phyloP scores from a whole-genome alignment of 202 grass and related monocot genomes.

The Brachypodium distachyon region DNA sequence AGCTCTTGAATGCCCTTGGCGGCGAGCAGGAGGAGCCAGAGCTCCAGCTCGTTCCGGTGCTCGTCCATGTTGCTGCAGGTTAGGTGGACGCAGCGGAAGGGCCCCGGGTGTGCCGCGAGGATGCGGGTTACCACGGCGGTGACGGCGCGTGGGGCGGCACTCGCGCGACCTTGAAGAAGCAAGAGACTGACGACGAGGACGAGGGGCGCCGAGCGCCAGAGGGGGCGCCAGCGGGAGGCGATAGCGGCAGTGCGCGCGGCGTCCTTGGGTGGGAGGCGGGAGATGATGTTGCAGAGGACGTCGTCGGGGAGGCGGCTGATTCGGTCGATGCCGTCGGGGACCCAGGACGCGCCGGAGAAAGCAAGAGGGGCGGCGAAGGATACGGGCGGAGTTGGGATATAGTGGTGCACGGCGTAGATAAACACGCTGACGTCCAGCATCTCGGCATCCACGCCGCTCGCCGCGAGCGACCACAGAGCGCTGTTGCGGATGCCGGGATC shows the following conservation, averaged over 20 bases:
- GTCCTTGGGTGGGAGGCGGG: conserved; percentile 22
- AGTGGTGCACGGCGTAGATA: too few relatives aligned
- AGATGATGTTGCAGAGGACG: conserved; percentile 23
- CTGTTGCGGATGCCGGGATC: too few relatives aligned
- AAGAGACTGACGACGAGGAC: conserved; percentile 19
- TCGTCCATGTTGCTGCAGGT: neutral
- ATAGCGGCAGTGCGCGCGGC: conserved; percentile 5
- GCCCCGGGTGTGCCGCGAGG: conserved; percentile 15
- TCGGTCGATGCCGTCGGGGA: neutral
- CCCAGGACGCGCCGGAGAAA: too few relatives aligned
- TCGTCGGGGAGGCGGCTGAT: conserved; percentile 9
- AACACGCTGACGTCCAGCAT: too few relatives aligned
- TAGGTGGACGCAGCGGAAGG: conserved; percentile 4
- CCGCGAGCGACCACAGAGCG: too few relatives aligned
- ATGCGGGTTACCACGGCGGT: neutral
- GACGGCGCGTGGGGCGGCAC: neutral
- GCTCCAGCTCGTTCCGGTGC: neutral
- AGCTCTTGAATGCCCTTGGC: conserved; percentile 22
- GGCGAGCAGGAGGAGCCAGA: conserved; percentile 9
- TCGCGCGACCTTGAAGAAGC: neutral
- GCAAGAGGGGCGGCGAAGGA: too few relatives aligned
- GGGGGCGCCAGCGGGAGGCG: conserved; percentile 18
- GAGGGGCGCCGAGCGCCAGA: conserved; percentile 20
- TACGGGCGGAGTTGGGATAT: too few relatives aligned
- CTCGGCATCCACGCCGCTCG: too few relatives aligned